Conservation (phyloP, 495 filamentous ascomycete genomes). For the Elaphomyces granulatus region DNA sequence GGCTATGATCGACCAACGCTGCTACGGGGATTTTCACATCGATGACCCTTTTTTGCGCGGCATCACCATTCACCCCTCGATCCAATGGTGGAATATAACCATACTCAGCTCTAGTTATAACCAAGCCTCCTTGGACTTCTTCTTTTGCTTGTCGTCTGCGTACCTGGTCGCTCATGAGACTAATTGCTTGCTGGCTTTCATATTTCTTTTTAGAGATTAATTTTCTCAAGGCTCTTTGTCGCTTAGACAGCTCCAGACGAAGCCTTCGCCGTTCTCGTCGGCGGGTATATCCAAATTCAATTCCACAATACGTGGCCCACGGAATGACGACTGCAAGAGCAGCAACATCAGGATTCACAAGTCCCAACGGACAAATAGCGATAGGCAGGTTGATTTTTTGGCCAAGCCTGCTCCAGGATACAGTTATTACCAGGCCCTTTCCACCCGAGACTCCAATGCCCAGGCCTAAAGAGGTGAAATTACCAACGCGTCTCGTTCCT, state of each 20-base stretch:
- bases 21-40: conserved; percentile 38
- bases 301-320: conserved; percentile 34
- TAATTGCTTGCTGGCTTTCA: conserved; percentile 38
- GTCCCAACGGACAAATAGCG: conserved; percentile 22
- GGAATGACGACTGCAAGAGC: conserved; percentile 30
- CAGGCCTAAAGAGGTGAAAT: conserved; percentile 26
- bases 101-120: conserved; percentile 31
- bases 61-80: conserved; percentile 14
- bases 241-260: conserved; percentile 20
- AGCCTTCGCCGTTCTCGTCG: conserved; percentile 24
- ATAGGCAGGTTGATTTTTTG: conserved; percentile 30
- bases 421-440: conserved; percentile 24
- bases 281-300: conserved; percentile 35
- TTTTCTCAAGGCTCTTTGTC: conserved; percentile 27
- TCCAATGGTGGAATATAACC: conserved; percentile 20
- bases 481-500: conserved; percentile 25
- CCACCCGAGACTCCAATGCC: conserved; percentile 22
- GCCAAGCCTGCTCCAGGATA: conserved; percentile 30
- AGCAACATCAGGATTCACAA: conserved; percentile 23
- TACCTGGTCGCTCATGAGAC: conserved; percentile 37
- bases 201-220: conserved; percentile 27
- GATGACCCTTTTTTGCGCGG: conserved; percentile 16
- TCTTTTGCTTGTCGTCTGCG: conserved; percentile 31
- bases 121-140: conserved; percentile 21
- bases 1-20: conserved; percentile 32